Conservation (phyloP, 2,329 filamentous ascomycete genomes). For the Onygena corvina region DNA sequence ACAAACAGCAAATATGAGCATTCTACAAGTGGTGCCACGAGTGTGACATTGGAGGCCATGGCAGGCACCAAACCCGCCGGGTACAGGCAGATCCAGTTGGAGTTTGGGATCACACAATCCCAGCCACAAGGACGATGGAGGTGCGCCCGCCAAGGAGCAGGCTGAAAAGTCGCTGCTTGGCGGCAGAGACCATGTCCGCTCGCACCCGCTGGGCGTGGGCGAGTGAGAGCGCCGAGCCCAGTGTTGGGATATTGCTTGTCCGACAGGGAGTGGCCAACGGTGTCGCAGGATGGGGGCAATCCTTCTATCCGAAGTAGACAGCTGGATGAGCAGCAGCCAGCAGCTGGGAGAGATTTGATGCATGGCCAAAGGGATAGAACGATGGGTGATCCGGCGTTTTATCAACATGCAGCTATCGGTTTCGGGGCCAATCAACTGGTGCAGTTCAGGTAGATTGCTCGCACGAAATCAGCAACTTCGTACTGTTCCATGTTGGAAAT, state of each 20-base stretch:
- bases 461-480: too few relatives aligned
- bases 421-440: too few relatives aligned
- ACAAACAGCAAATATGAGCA: too few relatives aligned
- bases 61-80: constrained; percentile 55
- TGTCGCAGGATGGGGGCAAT: constrained; percentile 70
- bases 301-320: constrained; percentile 25
- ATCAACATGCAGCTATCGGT: too few relatives aligned
- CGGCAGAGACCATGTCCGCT: constrained; percentile 58
- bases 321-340: too few relatives aligned
- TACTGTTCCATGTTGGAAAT: too few relatives aligned
- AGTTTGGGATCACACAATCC: constrained; percentile 34
- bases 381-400: too few relatives aligned
- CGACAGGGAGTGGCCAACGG: constrained; percentile 65
- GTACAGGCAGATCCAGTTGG: constrained; percentile 60
- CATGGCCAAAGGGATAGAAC: too few relatives aligned
- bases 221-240: constrained; percentile 68
- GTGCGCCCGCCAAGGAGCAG: constrained; percentile 51
- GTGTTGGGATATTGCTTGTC: constrained; percentile 67
- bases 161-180: constrained; percentile 60
- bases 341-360: too few relatives aligned
- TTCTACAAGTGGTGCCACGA: too few relatives aligned
- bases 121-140: constrained; percentile 37
- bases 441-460: too few relatives aligned
- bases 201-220: constrained; percentile 44
- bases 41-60: neutral